A percentile compares a stretch with the other conserved stretches of the same genome.
These are phyloP conservation scores for Erysimum pusillum DNA, from an alignment of 441 rosid genomes.

Conservation along the genomic window DNA sequence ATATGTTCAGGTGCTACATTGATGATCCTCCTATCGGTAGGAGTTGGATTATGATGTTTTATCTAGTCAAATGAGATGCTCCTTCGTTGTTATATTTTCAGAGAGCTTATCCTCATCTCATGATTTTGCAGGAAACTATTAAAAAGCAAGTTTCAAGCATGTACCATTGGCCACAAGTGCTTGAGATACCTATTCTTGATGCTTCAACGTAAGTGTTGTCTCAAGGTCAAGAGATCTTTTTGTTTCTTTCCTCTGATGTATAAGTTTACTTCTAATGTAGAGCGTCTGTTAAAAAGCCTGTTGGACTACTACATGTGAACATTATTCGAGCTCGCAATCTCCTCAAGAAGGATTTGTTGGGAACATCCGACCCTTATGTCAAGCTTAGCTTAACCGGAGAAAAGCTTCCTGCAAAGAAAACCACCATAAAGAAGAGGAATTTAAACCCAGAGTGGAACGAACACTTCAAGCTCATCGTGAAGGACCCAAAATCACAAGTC, in stretches of 20 bases:
- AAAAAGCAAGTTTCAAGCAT: constrained; percentile 71
- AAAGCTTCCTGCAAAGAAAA: constrained; percentile 74
- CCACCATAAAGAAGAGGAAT: constrained; percentile 77
- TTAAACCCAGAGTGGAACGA: constrained; percentile 95
- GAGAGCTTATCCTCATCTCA: constrained; percentile 9
- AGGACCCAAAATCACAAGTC: constrained; percentile 77
- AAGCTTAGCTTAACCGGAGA: constrained; percentile 82
- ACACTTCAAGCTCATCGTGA: constrained; percentile 78
- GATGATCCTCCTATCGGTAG: constrained; percentile 53
- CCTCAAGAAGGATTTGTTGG: constrained; percentile 77
- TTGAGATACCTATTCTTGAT: constrained; percentile 80
- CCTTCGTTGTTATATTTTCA: not conserved
- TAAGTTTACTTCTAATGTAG: constrained; percentile 44
- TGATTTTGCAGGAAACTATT: constrained; percentile 66
- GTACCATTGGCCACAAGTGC: constrained; percentile 85
- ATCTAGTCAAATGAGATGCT: constrained; percentile 23
- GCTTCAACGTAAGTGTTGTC: constrained; percentile 65
- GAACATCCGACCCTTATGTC: constrained; percentile 92
- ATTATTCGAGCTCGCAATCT: constrained; percentile 78
- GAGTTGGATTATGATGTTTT: constrained; percentile 35
- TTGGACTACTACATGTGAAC: constrained; percentile 85
- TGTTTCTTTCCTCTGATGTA: constrained; percentile 31
- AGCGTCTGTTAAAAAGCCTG: constrained; percentile 71
- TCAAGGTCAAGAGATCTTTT: not conserved
- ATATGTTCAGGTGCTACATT: constrained; percentile 84